Evolutionary conservation across 176 grass and related monocot genomes (phyloP), one percentile per base, ranked within the genome.

Genomic region (Oropetium thomaeum): DNA sequence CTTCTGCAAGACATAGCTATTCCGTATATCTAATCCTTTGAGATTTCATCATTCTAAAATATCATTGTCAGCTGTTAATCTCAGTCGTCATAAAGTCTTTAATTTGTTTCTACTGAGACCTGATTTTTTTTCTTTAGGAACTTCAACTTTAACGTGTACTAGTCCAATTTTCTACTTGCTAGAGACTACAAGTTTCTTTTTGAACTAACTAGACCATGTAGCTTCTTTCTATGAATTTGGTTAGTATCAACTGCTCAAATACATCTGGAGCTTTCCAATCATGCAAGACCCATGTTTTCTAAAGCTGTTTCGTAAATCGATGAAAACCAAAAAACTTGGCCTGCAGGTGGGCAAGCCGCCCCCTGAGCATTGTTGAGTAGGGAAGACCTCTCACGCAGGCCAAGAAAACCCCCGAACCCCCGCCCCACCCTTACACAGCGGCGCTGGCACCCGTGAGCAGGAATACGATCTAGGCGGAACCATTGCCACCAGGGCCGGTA

Each of bases 111-210:
- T 41, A 41, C 45, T 55, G 19, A 65, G 51, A 42, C 34, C 28
- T 23, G 48, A 73, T 54, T 55, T 27, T n/a, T 41, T 41, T 43
- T 10, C 12, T 43, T 10, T 13, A 4, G 3, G 44, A 4, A 17
- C 70, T 47, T 12, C 12, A 26, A 19, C 62, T 73, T 65, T 59
- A 42, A 26, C 42, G 10, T 74, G 14, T 19, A 38, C 26, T 65
- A 59, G 33, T 8, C 10, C 72, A 93, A 89, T 74, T 77, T 69
- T 73, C 81, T 87, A 43, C 31, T 53, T 70, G 57, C 51, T 69
- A 28, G 57, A 37, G 27, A 67, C 57, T 40, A 29, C 53, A 34
- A 49, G 28, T 22, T 76, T 59, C 35, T 67, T 6, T 59, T 41
- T 25, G 15, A 52, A 69, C 10, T 16, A 28, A 69, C 10, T 11